Conservation (phyloP, 2,329 filamentous ascomycete species). For the Daldinia eschscholtzii region DNA sequence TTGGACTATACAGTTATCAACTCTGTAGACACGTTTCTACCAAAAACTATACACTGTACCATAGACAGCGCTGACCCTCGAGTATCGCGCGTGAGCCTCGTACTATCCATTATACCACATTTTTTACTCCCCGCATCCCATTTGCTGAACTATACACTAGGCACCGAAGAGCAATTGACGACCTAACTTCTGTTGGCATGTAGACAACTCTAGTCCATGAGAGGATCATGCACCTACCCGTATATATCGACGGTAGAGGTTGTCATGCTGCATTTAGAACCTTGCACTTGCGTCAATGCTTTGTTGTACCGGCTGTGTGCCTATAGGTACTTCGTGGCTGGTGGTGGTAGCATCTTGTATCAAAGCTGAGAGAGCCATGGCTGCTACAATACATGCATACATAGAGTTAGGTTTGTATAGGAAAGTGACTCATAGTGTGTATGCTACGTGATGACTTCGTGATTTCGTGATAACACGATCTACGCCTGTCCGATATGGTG, state of each 20-base stretch:
- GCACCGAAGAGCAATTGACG: constrained; percentile 1
- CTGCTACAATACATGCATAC: constrained; percentile 13
- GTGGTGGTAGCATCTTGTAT: constrained; percentile 27
- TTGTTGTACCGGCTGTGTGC: constrained; percentile 49
- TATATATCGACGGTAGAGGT: constrained; percentile 29
- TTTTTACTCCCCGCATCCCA: constrained; percentile 10
- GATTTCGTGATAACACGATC: constrained; percentile 29
- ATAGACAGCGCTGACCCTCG: neutral
- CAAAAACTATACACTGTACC: constrained; percentile 12
- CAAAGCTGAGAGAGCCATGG: constrained; percentile 31
- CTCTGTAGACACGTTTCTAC: constrained; percentile 16
- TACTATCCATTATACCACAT: constrained; percentile 21
- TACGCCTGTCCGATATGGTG: constrained; percentile 13
- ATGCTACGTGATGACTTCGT: constrained; percentile 35
- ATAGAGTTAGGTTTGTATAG: neutral
- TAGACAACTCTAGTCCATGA: constrained; percentile 21
- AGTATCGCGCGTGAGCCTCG: constrained; percentile 33
- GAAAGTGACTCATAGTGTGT: constrained; percentile 33
- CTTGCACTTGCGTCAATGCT: constrained; percentile 58
- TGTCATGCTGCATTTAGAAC: constrained; percentile 44
- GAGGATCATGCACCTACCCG: constrained; percentile 43
- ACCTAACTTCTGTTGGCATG: neutral
- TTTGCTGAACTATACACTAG: neutral
- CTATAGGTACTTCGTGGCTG: constrained; percentile 22
- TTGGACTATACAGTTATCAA: constrained; percentile 31